Base-by-base conservation (phyloP, 2,329 filamentous ascomycete species). In the Metarhizium humberi region DNA sequence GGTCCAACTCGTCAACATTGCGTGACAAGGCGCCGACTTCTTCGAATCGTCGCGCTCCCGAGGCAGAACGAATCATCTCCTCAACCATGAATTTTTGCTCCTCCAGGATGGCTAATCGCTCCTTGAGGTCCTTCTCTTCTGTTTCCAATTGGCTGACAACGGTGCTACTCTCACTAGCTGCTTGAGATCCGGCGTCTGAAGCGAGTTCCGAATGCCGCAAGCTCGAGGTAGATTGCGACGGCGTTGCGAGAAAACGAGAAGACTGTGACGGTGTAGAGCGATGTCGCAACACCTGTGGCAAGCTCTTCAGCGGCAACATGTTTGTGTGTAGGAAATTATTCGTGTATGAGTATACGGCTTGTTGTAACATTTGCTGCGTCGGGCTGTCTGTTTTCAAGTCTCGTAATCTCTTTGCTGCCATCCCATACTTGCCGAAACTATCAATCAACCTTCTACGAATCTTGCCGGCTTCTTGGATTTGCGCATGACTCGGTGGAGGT, bases 31-130 rank as follows among this genome's bases (percentile, higher is more conserved):
- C 89, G 55, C 84, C 82, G 2, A 95, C 88, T 69, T 96, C 92
- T 64, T 96, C 92, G 61, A 95, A 95, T 56, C 89, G 84, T 32
- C 89, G 77, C 11, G 87, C 82, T 46, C 85, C 86, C 50, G 86
- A 86, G 0, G 91, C 90, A 57, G 86, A 82, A 7, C 81, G 82
- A 48, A 95, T 82, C 90, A 95, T 95, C 62, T 89, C 85, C 42
- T 85, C 83, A 0, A 96, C 90, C 71, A 96, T 84, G 70, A 95
- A 95, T 60, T 85, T 87, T 69, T 96, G 92, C 71, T 96, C 92
- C 68, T 96, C 90, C 1, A 96, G 77, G 6, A 96, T 86, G 34
- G 94, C 87, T 13, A 96, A 74, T 4, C 84, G 78, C 64, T 96
- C 91, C 16, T 87, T 81, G 1, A 95, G 73, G 20, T 89, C 82